phyloP scores from a whole-genome alignment of 495 filamentous ascomycete species.

The Penicillium dipodomyicola region DNA sequence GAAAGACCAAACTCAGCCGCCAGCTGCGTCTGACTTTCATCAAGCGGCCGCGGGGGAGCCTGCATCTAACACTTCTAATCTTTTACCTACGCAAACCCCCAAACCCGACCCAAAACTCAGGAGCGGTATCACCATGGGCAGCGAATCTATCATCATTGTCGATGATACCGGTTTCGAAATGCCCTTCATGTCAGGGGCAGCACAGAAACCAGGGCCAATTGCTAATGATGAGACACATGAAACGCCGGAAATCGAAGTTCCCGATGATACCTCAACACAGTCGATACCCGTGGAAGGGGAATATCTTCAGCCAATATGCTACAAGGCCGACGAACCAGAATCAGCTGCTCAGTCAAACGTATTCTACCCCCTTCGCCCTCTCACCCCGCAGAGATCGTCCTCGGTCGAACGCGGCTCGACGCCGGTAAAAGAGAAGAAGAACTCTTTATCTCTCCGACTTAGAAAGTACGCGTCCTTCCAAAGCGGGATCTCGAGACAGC shows the following conservation, averaged over 20 bases:
- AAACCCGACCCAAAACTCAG: constrained; percentile 31
- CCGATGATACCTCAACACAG: constrained; percentile 21
- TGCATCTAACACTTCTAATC: constrained; percentile 5
- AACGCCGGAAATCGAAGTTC: constrained; percentile 6
- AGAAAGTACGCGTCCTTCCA: constrained; percentile 70
- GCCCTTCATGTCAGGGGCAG: constrained; percentile 39
- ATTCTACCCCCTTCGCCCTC: constrained; percentile 19
- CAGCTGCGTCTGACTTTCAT: constrained; percentile 9
- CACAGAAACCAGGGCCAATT: constrained; percentile 14
- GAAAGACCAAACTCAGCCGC: constrained; percentile 8
- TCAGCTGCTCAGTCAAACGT: constrained; percentile 16
- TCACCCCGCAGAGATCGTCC: constrained; percentile 32
- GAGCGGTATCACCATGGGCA: constrained; percentile 70
- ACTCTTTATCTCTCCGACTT: constrained; percentile 42
- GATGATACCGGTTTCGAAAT: constrained; percentile 53
- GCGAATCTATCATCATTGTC: constrained; percentile 84
- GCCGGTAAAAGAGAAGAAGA: constrained; percentile 25
- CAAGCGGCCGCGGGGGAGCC: constrained; percentile 5
- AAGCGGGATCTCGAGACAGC: constrained; percentile 62
- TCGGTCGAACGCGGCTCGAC: constrained; percentile 34
- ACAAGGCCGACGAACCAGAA: constrained; percentile 26
- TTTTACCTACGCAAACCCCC: constrained; percentile 8
- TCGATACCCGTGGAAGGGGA: constrained; percentile 31
- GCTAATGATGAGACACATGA: constrained; percentile 8
- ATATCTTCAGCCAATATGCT: constrained; percentile 37